A percentile compares a stretch with the other conserved stretches of the same genome.
These are phyloP conservation scores for Globisporangium solare DNA, from an alignment of 352 stramenopile genomes.

Conservation along the genomic window DNA sequence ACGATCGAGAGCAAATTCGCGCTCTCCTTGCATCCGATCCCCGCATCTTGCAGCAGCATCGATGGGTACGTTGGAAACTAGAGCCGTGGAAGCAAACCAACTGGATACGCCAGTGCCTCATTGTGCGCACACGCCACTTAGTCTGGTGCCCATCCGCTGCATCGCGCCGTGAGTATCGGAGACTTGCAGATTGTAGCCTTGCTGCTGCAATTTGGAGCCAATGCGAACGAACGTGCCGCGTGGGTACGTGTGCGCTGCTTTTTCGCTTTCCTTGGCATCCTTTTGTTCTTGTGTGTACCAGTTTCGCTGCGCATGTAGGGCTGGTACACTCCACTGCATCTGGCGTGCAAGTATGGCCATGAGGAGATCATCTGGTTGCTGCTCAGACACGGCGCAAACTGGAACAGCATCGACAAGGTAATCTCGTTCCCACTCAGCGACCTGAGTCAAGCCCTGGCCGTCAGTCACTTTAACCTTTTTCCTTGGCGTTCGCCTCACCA, in stretches of 20 bases:
- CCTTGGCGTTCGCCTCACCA: not conserved
- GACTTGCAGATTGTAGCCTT: conserved; percentile 38
- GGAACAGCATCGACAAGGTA: conserved; percentile 56
- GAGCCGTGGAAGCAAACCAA: not conserved
- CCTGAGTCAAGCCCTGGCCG: not conserved
- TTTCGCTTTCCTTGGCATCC: not conserved
- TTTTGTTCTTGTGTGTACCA: too few relatives aligned
- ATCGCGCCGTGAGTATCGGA: conserved; percentile 51
- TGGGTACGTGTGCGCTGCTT: conserved; percentile 46
- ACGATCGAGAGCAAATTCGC: conserved; percentile 29
- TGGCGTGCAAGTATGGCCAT: conserved; percentile 65
- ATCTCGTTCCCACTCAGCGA: not conserved
- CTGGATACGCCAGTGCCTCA: not conserved
- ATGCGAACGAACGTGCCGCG: conserved; percentile 50
- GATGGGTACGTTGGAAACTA: conserved; percentile 46
- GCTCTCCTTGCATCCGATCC: conserved; percentile 27
- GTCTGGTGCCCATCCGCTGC: conserved; percentile 59
- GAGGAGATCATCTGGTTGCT: conserved; percentile 62
- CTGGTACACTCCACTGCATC: conserved; percentile 75
- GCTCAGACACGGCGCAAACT: conserved; percentile 54
- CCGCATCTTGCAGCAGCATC: conserved; percentile 32
- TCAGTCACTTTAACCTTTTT: too few relatives aligned
- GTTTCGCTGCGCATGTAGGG: conserved; percentile 23
- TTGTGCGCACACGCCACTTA: conserved; percentile 13
- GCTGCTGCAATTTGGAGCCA: conserved; percentile 39